A percentile compares a stretch with the other conserved stretches of the same genome.
phyloP scores from a whole-genome alignment of 2,329 filamentous ascomycete species.

The Paecilomyces niveus region DNA sequence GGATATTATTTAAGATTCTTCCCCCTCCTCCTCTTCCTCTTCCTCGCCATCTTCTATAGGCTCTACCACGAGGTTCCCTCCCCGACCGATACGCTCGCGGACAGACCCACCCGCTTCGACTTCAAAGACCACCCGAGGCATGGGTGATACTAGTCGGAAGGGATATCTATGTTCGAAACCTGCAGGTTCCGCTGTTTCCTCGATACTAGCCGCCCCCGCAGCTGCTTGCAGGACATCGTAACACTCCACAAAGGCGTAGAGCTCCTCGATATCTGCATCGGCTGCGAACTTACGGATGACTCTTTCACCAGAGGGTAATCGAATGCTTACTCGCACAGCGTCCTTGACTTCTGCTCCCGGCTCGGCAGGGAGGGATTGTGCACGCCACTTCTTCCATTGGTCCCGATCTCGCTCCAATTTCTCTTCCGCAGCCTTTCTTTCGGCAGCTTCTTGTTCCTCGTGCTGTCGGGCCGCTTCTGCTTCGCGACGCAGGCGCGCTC shows the following conservation, averaged over 20 bases:
- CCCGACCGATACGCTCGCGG: slow-evolving; percentile 66
- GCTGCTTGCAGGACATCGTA: slow-evolving; percentile 55
- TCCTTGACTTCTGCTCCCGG: slow-evolving; percentile 59
- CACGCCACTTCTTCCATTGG: slow-evolving; percentile 79
- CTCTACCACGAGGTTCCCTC: slow-evolving; percentile 87
- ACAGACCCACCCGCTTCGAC: slow-evolving; percentile 60
- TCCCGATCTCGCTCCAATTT: slow-evolving; percentile 47
- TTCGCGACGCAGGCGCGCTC: slow-evolving; percentile 67
- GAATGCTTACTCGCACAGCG: slow-evolving; percentile 62
- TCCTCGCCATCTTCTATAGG: slow-evolving; percentile 50
- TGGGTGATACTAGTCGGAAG: slow-evolving; percentile 78
- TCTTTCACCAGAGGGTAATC: slow-evolving; percentile 60
- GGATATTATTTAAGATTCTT: slow-evolving; percentile 7
- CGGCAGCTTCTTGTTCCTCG: slow-evolving; percentile 59
- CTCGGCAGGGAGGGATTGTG: slow-evolving; percentile 59
- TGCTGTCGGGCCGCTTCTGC: slow-evolving; percentile 60
- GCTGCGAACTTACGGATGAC: slow-evolving; percentile 68
- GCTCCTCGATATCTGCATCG: slow-evolving; percentile 69
- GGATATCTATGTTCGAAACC: slow-evolving; percentile 72
- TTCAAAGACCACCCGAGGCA: slow-evolving; percentile 77
- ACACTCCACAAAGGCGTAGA: slow-evolving; percentile 96
- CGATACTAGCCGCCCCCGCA: slow-evolving; percentile 26
- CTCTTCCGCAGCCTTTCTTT: slow-evolving; percentile 56
- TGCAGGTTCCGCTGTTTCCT: slow-evolving; percentile 43
- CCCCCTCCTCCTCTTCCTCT: slow-evolving; percentile 40